Evolutionary conservation across 352 stramenopile genomes (phyloP).

Genomic region (Pythium vanterpoolii): DNA sequence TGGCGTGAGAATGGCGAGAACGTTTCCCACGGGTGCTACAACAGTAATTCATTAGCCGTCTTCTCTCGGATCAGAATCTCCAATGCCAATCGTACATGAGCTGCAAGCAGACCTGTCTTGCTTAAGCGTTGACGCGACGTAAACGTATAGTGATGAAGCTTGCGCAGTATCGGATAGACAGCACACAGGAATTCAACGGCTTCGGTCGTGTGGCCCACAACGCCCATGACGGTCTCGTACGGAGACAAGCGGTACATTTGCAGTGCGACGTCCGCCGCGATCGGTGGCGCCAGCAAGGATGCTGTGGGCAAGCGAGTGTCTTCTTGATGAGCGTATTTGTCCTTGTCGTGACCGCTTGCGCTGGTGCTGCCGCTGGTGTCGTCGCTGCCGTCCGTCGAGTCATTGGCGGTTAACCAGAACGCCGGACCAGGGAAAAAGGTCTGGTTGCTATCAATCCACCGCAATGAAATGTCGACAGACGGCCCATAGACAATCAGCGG

Average conservation of each 20-base stretch:
- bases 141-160: constrained; percentile 53
- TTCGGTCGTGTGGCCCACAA: constrained; percentile 45
- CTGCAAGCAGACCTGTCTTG: constrained; percentile 30
- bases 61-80: background rate
- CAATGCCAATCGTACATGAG: constrained; percentile 27
- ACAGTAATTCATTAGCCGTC: background rate
- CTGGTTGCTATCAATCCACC: constrained; percentile 60
- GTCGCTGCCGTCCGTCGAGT: background rate
- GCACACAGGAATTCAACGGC: constrained; percentile 74
- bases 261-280: constrained; percentile 75
- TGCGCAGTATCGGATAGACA: constrained; percentile 56
- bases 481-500: constrained; percentile 77
- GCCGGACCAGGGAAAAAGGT: constrained; percentile 81
- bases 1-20: constrained; percentile 70
- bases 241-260: constrained; percentile 81
- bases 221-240: constrained; percentile 66
- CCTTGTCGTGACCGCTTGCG: background rate
- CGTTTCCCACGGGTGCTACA: constrained; percentile 84
- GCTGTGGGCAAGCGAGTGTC: constrained; percentile 32
- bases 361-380: background rate
- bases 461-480: constrained; percentile 39
- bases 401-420: constrained; percentile 41
- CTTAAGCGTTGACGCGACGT: constrained; percentile 24
- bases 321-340: background rate
- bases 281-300: constrained; percentile 61